These are phyloP conservation scores for Monoraphidium neglectum DNA, from an alignment of 139 green algal genomes.

Conservation along the genomic window DNA sequence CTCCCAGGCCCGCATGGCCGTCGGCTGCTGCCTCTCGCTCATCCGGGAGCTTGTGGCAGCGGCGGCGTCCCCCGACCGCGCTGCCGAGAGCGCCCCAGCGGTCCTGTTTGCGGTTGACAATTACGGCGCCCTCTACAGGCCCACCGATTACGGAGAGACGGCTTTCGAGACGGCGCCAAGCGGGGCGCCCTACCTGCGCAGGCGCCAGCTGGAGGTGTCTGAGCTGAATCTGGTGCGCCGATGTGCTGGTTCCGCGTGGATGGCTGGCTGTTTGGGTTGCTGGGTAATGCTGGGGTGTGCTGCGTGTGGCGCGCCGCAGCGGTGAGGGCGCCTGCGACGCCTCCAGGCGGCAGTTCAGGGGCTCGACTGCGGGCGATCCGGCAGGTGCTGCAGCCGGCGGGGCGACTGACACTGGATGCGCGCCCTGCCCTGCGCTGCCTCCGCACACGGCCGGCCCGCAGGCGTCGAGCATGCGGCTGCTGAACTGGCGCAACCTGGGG, in stretches of 20 bases:
- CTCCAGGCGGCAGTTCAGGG: too few relatives aligned
- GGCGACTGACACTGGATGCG: too few relatives aligned
- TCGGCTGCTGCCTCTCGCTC: slow-evolving; percentile 36
- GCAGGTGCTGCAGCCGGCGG: too few relatives aligned
- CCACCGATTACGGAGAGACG: slow-evolving; percentile 50
- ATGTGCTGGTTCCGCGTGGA: too few relatives aligned
- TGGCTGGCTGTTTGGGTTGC: not conserved
- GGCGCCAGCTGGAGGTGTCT: slow-evolving; percentile 30
- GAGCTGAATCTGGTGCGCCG: slow-evolving; percentile 58
- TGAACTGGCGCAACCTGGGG: slow-evolving; percentile 33
- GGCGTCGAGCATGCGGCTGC: slow-evolving; percentile 39
- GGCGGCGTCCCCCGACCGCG: too few relatives aligned
- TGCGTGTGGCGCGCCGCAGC: too few relatives aligned
- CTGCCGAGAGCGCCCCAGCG: slow-evolving; percentile 5
- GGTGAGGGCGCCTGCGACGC: too few relatives aligned
- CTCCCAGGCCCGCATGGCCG: slow-evolving; percentile 35
- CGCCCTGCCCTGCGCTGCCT: too few relatives aligned
- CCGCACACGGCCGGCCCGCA: too few relatives aligned
- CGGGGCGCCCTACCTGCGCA: slow-evolving; percentile 16
- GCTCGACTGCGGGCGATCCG: too few relatives aligned
- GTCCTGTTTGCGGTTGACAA: slow-evolving; percentile 69
- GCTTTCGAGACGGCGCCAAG: not conserved
- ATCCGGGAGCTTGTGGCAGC: slow-evolving; percentile 42
- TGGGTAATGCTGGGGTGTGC: too few relatives aligned
- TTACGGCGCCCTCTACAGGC: slow-evolving; percentile 68